Conservation (phyloP, 2,329 filamentous ascomycete species). For the Neophaeococcomyces mojaviensis region DNA sequence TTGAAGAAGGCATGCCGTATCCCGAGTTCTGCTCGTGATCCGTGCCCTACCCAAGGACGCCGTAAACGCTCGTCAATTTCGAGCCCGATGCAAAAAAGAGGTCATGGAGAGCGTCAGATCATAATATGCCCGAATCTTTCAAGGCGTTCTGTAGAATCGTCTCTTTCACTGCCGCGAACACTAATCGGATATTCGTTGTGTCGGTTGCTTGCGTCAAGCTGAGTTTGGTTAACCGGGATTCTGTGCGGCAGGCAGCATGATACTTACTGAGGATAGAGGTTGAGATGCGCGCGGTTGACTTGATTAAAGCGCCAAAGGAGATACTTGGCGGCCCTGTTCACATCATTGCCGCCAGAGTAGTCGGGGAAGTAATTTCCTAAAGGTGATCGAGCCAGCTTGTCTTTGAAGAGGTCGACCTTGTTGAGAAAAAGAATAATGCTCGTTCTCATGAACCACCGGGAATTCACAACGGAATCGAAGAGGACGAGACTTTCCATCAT, state of each 20-base stretch:
- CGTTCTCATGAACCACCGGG: conserved; percentile 97
- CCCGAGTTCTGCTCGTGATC: neutral
- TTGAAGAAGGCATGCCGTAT: neutral
- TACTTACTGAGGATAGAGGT: conserved; percentile 92
- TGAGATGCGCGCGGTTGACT: conserved; percentile 91
- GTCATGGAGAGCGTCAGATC: conserved; percentile 27
- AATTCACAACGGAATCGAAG: conserved; percentile 98
- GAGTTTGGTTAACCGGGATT: conserved; percentile 10
- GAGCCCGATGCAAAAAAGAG: conserved; percentile 4
- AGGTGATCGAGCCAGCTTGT: conserved; percentile 83
- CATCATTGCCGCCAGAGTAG: conserved; percentile 94
- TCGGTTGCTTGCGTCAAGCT: conserved; percentile 98
- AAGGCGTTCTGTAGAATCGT: conserved; percentile 97
- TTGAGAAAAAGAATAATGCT: conserved; percentile 98
- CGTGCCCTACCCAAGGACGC: conserved; percentile 1
- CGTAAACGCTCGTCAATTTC: conserved; percentile 5
- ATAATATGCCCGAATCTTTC: conserved; percentile 95
- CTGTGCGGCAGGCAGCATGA: neutral
- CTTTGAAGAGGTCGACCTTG: conserved; percentile 97
- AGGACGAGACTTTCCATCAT: conserved; percentile 98
- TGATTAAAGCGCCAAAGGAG: conserved; percentile 98
- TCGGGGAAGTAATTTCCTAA: conserved; percentile 94
- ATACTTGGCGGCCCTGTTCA: conserved; percentile 97
- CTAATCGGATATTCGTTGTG: conserved; percentile 93
- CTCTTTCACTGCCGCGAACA: conserved; percentile 97